A percentile compares a stretch with the other conserved stretches of the same genome.
Conservation (phyloP, 352 stramenopile genomes). For the Phytophthora parvispora region DNA sequence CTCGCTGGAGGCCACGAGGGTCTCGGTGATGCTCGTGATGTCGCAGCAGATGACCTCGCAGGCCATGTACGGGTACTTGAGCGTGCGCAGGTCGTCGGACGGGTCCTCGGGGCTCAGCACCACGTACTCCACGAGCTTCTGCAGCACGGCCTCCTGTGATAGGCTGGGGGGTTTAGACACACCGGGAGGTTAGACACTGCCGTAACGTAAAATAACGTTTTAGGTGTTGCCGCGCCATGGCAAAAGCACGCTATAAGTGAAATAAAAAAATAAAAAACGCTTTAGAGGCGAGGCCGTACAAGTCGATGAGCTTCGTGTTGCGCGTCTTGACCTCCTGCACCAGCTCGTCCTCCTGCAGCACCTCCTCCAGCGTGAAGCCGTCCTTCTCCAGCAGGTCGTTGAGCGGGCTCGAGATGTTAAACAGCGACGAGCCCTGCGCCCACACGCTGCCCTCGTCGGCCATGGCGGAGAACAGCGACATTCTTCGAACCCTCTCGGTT, state of each 20-base stretch:
- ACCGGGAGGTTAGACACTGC: not conserved
- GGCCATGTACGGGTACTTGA: slow-evolving; percentile 98
- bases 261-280: not conserved
- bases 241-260: not conserved
- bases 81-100: slow-evolving; percentile 66
- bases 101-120: slow-evolving; percentile 60
- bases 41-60: slow-evolving; percentile 99
- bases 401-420: slow-evolving; percentile 94
- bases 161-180: slow-evolving; percentile 49
- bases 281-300: slow-evolving; percentile 61
- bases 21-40: slow-evolving; percentile 94
- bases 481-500: slow-evolving; percentile 25
- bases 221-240: not conserved
- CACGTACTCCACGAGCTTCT: slow-evolving; percentile 86
- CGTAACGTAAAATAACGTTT: not conserved
- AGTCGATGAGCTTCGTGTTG: slow-evolving; percentile 96
- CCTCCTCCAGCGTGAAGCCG: slow-evolving; percentile 94
- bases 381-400: slow-evolving; percentile 97
- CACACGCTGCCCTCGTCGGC: slow-evolving; percentile 85
- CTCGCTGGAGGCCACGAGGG: slow-evolving; percentile 74
- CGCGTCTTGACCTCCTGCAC: slow-evolving; percentile 98
- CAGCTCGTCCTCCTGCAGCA: slow-evolving; percentile 97
- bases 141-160: slow-evolving; percentile 71
- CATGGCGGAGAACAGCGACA: slow-evolving; percentile 90
- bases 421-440: slow-evolving; percentile 87